Base-by-base conservation (phyloP, 306 rosid species). In the Cucumis sativus region DNA sequence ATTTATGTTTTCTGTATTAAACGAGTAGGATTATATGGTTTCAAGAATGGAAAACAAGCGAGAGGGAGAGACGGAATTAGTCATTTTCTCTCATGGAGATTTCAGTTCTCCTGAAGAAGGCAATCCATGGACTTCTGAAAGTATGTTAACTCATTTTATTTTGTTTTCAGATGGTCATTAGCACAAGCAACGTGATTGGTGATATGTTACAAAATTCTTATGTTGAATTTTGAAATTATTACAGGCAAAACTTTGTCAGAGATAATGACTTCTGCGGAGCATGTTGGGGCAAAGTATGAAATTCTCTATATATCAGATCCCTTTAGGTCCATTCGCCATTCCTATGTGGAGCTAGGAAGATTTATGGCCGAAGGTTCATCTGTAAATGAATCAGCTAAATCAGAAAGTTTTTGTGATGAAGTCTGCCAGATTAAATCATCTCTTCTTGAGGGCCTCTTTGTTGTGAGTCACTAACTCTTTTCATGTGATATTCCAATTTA, bases 361-460 rank as follows among this genome's bases (percentile, higher is more conserved):
- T 90, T 90, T 84, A 87, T 95, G 41, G 96, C 83, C 21, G 98
- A 95, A 85, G 79, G 88, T 74, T 52, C 92, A 18, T 20, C 73
- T 7, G 92, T 84, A 74, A 85, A 89, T 82, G 91, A 82, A 81
- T 85, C 90, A n/a, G 57, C 52, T 84, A 90, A 87, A 83, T 85
- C 90, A 37, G 61, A 47, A 66, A 87, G 84, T 80, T 60, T 73
- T 58, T 95, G 98, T 83, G 95, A 89, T 85, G 85, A 79, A 80
- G 92, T 95, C 82, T 95, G 98, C 87, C 89, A 86, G 79, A 75
- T 92, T 80, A 92, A 92, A 82, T 85, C 98, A 65, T 92, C 97
- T n/a, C 97, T 95, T 85, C 82, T 95, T 72, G 97, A 95, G 82
- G 98, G 98, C 70, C 60, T 95, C 80, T 75, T 95, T 8, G 98